A percentile compares a stretch with the other conserved stretches of the same genome.
phyloP scores from a whole-genome alignment of 2,329 filamentous ascomycete species.

The Microdochium paspali region DNA sequence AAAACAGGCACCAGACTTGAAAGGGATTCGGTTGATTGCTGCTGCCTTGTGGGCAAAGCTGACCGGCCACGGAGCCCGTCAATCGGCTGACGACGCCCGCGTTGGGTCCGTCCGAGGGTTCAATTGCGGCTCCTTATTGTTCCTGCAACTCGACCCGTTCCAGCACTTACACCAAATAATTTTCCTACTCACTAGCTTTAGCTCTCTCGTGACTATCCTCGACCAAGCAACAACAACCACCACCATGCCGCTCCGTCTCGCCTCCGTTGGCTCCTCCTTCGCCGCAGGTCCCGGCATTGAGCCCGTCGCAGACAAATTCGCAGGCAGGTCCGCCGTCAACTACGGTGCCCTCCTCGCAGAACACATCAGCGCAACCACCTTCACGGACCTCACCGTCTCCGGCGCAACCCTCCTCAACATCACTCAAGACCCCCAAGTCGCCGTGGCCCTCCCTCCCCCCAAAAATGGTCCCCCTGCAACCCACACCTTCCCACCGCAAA shows the following conservation, averaged over 20 bases:
- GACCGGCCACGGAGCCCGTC: too few relatives aligned
- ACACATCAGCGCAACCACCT: slow-evolving; percentile 8
- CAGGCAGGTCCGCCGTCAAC: slow-evolving; percentile 23
- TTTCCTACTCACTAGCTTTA: too few relatives aligned
- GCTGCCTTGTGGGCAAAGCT: too few relatives aligned
- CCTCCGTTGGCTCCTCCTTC: slow-evolving; percentile 20
- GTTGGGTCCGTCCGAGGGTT: too few relatives aligned
- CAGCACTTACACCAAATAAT: too few relatives aligned
- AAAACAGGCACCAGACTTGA: too few relatives aligned
- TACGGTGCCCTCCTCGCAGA: slow-evolving; percentile 22
- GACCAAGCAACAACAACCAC: too few relatives aligned
- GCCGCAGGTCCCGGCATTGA: slow-evolving; percentile 21
- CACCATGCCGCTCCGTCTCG: slow-evolving; percentile 13
- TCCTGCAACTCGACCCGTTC: too few relatives aligned
- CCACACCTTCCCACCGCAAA: slow-evolving; percentile 21
- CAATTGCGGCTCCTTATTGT: too few relatives aligned
- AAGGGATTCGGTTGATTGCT: too few relatives aligned
- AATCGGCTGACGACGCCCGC: neutral
- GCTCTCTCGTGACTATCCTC: too few relatives aligned
- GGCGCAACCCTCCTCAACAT: slow-evolving; percentile 27
- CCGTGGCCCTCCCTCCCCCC: slow-evolving; percentile 5
- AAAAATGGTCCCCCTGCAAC: neutral
- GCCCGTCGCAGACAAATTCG: slow-evolving; percentile 16
- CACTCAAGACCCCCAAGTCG: slow-evolving; percentile 20
- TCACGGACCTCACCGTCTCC: slow-evolving; percentile 22